Base-by-base conservation (phyloP, 1,139 yeast species). In the Blastobotrys indianensis region DNA sequence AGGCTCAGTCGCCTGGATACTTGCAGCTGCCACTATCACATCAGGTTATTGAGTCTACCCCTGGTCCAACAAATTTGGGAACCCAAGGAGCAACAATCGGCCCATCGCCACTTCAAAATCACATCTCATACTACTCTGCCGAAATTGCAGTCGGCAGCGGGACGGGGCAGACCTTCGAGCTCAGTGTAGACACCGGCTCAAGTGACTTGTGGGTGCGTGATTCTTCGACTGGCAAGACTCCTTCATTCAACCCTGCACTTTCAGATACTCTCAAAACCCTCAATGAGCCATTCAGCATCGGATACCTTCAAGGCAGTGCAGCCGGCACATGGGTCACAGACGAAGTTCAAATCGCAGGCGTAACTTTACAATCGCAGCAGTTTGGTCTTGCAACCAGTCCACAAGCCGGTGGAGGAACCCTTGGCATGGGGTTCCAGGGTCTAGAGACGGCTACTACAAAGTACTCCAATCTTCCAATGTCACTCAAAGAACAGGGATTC, bases 141-240 rank as follows among this genome's bases (percentile, higher is more conserved):
- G 52, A 52, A 16, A 37, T 49, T 34, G 37, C 46, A 4, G 45
- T 52, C n/a, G 55, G 55, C 11, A 52, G 50, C n/a, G 54, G 54
- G 9, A 48, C 49, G 1, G 25, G 32, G 2, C 48, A 50, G 37
- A 17, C 32, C 8, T 39, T 49, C 36, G 11, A 20, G n/a, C 41
- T 41, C 3, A 33, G 36, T 20, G 43, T 46, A 15, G 46, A 44
- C 25, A 92, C 97, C 25, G 98, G 98, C 37, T 86, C 96, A 25
- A 85, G 97, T 42, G 92, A 92, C 68, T 73, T 92, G 69, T 92
- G 98, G 98, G 88, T 92, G 51, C 97, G 97, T 47, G 79, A 94
- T 50, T 59, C 75, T 39, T 88, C 85, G 54, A 92, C 97, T 72
- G 73, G 85, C 25, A 13, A 37, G 33, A 12, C 32, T 11, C 42